Base-by-base conservation (phyloP, 257 asterid species). In the Echites panduratus region DNA sequence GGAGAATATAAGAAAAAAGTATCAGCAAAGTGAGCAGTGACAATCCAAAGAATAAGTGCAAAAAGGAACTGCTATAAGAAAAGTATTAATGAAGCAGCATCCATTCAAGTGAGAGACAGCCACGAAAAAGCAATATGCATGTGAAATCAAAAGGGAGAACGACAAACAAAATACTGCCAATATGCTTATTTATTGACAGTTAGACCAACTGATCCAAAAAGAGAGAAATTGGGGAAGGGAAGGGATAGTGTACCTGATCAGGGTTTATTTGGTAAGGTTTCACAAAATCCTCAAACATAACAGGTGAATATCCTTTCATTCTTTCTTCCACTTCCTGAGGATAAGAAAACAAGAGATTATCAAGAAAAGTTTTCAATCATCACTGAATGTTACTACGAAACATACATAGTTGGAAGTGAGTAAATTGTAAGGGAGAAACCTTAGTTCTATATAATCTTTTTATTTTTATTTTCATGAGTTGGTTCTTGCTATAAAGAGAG, bases 211-310 rank as follows among this genome's bases (percentile, higher is more conserved):
- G 19, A 56, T 27, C 62, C 2, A 47, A 1, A 32, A 59, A 35
- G 12, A 22, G 61, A 12, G 54, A 29, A 16, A 79, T 38, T 32
- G 38, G 38, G 38, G 2, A 68, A 49, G 63, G 19, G 62, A 52
- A 63, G 63, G 56, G 47, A 77, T 59, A 66, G 43, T 32, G 38
- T 80, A 90, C 99, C 97, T 89, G 88, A 7, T 88, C 93, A 76
- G 80, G 79, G 88, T 87, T 81, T 77, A 90, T 88, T 83, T 83
- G 92, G 89, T 77, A 85, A 80, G 98, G 95, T 81, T 87, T 88
- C 81, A 81, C 96, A 81, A 88, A 90, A 84, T 95, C 99, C 79
- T 92, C 96, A 72, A 92, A 95, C 99, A 95, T 87, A 67, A 85
- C 70, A 16, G 94, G 95, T 3, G 91, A 82, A 73, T 87, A 70